Evolutionary conservation across 1,284 basidiomycete genomes (phyloP).

Genomic region (Xanthoconium separans): DNA sequence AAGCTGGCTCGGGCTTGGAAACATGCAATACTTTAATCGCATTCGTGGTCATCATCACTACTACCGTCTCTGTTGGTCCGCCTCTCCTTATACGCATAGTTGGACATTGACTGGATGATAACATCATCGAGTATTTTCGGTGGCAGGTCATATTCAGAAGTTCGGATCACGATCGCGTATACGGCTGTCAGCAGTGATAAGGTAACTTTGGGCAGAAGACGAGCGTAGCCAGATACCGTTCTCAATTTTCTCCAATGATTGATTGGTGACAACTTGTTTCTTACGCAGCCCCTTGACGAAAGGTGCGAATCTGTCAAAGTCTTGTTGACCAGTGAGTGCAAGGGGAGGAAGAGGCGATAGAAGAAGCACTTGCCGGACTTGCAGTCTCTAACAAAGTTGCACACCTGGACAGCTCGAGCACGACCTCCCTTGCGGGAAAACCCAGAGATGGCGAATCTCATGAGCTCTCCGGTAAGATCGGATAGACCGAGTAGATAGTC

Average conservation of each 20-base stretch:
- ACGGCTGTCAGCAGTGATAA: conserved; percentile 45
- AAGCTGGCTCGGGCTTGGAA: too few species aligned
- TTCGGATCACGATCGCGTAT: conserved; percentile 67
- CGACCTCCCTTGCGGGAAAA: conserved; percentile 72
- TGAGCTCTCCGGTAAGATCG: conserved; percentile 96
- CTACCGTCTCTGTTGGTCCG: conserved; percentile 13
- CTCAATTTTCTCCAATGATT: conserved; percentile 93
- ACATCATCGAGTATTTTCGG: conserved; percentile 67
- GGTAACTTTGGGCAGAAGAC: neutral
- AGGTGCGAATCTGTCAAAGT: conserved; percentile 74
- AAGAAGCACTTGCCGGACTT: conserved; percentile 59
- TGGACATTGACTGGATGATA: conserved; percentile 49
- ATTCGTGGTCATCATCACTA: conserved; percentile 30
- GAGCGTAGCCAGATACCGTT: conserved; percentile 53
- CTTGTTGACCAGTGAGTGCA: conserved; percentile 37
- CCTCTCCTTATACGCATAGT: conserved; percentile 24
- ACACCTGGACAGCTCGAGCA: conserved; percentile 66
- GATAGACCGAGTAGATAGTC: conserved; percentile 93
- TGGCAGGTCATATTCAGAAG: conserved; percentile 68
- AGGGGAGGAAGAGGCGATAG: neutral
- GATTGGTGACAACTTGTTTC: conserved; percentile 85
- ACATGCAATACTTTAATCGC: conserved; percentile 16
- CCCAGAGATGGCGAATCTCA: conserved; percentile 88
- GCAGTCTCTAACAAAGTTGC: conserved; percentile 77
- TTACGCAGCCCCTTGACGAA: conserved; percentile 74